phyloP scores from a whole-genome alignment of 73 alveolate species.

The Paramecium sonneborni region DNA sequence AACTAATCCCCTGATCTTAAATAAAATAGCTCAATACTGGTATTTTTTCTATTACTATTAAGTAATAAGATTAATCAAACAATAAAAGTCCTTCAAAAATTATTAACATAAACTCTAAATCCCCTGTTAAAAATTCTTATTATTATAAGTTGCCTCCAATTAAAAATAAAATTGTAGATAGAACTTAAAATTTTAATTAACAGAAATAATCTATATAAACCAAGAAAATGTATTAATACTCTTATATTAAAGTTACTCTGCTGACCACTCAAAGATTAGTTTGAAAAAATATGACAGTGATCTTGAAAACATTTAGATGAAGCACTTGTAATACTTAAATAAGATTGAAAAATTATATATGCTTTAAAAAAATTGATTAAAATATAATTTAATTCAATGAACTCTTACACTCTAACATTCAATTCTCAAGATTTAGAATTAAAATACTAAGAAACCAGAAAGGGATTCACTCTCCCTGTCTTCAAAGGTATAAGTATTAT shows the following conservation, averaged over 20 bases:
- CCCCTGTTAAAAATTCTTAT: background rate
- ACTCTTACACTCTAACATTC: background rate
- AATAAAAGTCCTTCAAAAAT: background rate
- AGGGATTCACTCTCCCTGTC: background rate
- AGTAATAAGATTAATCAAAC: background rate
- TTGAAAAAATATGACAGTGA: conserved; percentile 1
- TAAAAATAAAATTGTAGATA: background rate
- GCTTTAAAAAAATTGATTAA: background rate
- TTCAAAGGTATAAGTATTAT: background rate
- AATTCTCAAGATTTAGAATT: background rate
- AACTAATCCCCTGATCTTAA: background rate
- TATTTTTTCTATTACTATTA: background rate
- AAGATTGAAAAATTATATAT: background rate
- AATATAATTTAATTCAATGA: background rate
- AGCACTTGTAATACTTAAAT: background rate
- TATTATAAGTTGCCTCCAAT: background rate
- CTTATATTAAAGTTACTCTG: background rate
- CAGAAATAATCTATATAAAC: background rate
- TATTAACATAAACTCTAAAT: background rate
- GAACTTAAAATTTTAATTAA: background rate
- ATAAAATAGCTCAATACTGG: background rate
- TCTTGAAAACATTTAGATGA: background rate
- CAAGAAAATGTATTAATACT: background rate
- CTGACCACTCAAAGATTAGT: conserved; percentile 8
- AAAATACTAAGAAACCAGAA: background rate